Percentiles rank a stretch among this genome's conserved stretches.
Evolutionary conservation across 2,329 filamentous ascomycete genomes (phyloP).

Genomic region (Neopestalotiopsis sp.): DNA sequence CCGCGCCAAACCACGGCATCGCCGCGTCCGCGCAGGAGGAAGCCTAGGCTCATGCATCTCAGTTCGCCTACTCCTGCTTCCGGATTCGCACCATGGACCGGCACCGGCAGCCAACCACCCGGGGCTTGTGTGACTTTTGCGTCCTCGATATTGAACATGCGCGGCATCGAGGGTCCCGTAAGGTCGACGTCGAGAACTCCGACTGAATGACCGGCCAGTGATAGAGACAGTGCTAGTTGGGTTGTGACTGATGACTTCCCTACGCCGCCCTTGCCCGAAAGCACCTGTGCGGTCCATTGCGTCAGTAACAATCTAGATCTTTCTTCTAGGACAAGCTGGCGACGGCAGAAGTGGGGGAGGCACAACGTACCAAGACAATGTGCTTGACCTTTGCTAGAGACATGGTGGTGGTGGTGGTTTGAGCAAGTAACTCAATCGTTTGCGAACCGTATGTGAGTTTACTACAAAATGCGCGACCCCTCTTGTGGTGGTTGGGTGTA

Average conservation of each 20-base stretch:
- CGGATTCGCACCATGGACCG: constrained; percentile 71
- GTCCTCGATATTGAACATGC: constrained; percentile 88
- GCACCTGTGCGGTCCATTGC: constrained; percentile 54
- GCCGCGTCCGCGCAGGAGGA: constrained; percentile 80
- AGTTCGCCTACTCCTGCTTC: constrained; percentile 64
- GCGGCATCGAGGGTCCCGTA: constrained; percentile 94
- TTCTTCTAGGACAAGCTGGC: too few species aligned
- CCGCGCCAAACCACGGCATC: constrained; percentile 98
- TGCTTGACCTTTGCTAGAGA: constrained; percentile 75
- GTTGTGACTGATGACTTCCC: constrained; percentile 98
- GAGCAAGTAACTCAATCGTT: neutral
- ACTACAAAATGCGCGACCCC: neutral
- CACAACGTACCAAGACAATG: constrained; percentile 70
- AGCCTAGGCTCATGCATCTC: constrained; percentile 90
- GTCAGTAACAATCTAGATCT: neutral
- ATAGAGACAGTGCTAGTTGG: constrained; percentile 89
- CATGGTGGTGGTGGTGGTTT: constrained; percentile 48
- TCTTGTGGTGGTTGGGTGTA: neutral
- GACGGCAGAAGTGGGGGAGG: neutral
- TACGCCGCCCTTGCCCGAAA: constrained; percentile 97
- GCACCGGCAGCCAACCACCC: constrained; percentile 89
- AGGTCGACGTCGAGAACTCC: constrained; percentile 96
- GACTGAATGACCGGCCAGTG: constrained; percentile 84
- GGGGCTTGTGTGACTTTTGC: constrained; percentile 91
- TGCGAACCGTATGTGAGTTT: neutral